Evolutionary conservation across 805 yeast species (phyloP).

Genomic region (Candida incommunis): DNA sequence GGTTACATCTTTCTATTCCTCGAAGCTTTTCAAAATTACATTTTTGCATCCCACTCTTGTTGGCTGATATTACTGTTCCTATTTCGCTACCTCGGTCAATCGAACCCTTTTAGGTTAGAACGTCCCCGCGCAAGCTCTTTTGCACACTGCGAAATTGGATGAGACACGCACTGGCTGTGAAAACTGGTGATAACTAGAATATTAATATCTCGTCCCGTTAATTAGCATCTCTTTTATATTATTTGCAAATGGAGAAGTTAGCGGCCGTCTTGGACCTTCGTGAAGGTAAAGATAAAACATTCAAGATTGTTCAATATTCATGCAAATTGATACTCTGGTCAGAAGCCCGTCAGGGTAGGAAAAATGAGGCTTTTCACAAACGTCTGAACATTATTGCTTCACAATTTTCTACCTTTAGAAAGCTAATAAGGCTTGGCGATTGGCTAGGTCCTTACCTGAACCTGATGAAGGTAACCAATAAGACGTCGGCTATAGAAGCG

Average conservation of each 20-base stretch:
- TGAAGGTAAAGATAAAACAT: constrained; percentile 18
- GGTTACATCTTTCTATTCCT: no score
- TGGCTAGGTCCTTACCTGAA: constrained; percentile 11
- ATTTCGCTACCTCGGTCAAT: no score
- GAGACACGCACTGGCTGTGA: no score
- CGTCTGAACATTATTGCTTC: constrained; percentile 12
- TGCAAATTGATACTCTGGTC: constrained; percentile 13
- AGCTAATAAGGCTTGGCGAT: constrained; percentile 18
- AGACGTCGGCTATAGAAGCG: constrained; percentile 4
- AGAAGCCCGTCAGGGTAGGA: constrained; percentile 3
- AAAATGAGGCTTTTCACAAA: background rate
- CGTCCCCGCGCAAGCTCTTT: no score
- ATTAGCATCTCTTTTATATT: no score
- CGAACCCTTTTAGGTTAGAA: no score
- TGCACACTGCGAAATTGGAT: no score
- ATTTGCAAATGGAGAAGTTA: constrained; percentile 3
- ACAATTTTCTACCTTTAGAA: constrained; percentile 17
- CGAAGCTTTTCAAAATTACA: no score
- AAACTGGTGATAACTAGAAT: no score
- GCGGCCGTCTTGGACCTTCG: constrained; percentile 10
- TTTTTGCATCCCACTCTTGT: no score
- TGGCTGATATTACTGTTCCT: no score
- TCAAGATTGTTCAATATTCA: constrained; percentile 18
- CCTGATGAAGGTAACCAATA: background rate
- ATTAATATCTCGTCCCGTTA: no score